Conservation (phyloP, 1,284 basidiomycete species). For the Leccinum angustisporum region DNA sequence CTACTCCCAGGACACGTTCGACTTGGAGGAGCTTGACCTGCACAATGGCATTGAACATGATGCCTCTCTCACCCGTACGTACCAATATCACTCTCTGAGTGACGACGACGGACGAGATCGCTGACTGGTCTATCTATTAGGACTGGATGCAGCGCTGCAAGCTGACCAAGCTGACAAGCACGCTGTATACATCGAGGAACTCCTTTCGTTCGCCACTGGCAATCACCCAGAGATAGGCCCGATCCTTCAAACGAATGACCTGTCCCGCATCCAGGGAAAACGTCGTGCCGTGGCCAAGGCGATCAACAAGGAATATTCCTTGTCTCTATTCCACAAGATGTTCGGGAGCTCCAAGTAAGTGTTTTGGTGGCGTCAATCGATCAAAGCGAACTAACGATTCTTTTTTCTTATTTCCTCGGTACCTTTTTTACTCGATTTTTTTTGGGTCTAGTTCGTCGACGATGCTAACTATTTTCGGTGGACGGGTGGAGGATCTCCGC, state of each 20-base stretch:
- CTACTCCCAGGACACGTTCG: slow-evolving; percentile 58
- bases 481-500: slow-evolving; percentile 54
- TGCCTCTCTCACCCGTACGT: slow-evolving; percentile 65
- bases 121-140: slow-evolving; percentile 35
- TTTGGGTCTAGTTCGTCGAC: slow-evolving; percentile 18
- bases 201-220: slow-evolving; percentile 61
- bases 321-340: slow-evolving; percentile 49
- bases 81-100: not conserved
- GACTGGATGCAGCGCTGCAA: slow-evolving; percentile 52
- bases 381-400: not conserved
- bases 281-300: slow-evolving; percentile 55
- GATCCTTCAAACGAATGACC: slow-evolving; percentile 53
- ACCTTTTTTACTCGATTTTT: not conserved
- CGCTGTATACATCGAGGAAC: slow-evolving; percentile 50
- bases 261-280: slow-evolving; percentile 54
- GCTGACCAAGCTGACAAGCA: slow-evolving; percentile 54
- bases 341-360: slow-evolving; percentile 71
- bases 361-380: not conserved
- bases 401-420: not conserved
- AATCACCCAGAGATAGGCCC: slow-evolving; percentile 47
- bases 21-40: slow-evolving; percentile 61
- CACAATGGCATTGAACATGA: slow-evolving; percentile 83
- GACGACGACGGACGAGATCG: not conserved
- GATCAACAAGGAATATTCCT: slow-evolving; percentile 55
- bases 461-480: slow-evolving; percentile 57